Evolutionary conservation across 495 filamentous ascomycete genomes (phyloP).

Genomic region (Staphylotrichum longicolle): DNA sequence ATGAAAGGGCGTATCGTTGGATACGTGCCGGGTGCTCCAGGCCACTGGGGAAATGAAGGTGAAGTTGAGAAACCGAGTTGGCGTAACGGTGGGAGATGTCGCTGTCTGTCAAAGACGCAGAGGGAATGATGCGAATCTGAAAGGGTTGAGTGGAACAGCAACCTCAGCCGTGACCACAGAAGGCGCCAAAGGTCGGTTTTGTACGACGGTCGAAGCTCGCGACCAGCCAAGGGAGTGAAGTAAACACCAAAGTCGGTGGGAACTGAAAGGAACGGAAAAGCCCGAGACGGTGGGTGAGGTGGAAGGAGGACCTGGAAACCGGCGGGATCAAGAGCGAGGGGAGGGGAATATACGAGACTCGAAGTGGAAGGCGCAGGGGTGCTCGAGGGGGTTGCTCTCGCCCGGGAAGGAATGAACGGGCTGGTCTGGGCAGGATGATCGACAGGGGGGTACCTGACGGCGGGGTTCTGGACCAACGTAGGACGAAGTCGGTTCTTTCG

Average conservation of each 20-base stretch:
- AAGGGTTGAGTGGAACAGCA: conserved; percentile 18
- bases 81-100: conserved; percentile 11
- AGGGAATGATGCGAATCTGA: conserved; percentile 37
- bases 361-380: background rate
- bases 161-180: conserved; percentile 15
- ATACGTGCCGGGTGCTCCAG: conserved; percentile 16
- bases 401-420: conserved; percentile 8
- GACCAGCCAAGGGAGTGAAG: conserved; percentile 34
- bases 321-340: background rate
- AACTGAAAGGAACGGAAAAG: conserved; percentile 27
- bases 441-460: conserved; percentile 5
- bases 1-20: conserved; percentile 24
- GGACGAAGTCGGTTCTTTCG: conserved; percentile 4
- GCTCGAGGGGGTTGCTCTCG: background rate
- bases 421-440: background rate
- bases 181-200: conserved; percentile 26
- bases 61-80: background rate
- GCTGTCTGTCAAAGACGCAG: conserved; percentile 43
- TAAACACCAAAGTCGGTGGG: conserved; percentile 1
- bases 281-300: conserved; percentile 28
- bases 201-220: conserved; percentile 42
- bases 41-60: conserved; percentile 21
- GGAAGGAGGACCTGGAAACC: conserved; percentile 9
- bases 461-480: conserved; percentile 12
- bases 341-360: background rate